These are phyloP conservation scores for Saturnispora silvae DNA, from an alignment of 805 yeast genomes.

Conservation along the genomic window DNA sequence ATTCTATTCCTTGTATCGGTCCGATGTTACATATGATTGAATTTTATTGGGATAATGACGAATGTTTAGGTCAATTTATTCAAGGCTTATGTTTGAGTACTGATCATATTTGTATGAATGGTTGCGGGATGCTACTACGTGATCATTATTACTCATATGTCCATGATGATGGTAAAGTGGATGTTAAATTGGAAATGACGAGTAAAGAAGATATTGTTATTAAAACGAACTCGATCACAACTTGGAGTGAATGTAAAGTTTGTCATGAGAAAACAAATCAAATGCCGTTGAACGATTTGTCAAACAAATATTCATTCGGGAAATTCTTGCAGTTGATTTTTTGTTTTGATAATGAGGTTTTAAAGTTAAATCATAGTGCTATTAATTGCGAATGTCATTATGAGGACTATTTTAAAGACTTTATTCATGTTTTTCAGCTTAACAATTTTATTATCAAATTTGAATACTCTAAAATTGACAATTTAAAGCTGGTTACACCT, in stretches of 20 bases:
- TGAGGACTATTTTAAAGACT: slow-evolving; percentile 76
- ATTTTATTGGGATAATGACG: slow-evolving; percentile 84
- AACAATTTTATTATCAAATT: slow-evolving; percentile 69
- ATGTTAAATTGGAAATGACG: slow-evolving; percentile 66
- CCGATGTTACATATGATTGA: slow-evolving; percentile 80
- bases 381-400: slow-evolving; percentile 42
- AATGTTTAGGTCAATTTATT: slow-evolving; percentile 78
- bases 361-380: slow-evolving; percentile 4
- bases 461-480: slow-evolving; percentile 65
- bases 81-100: slow-evolving; percentile 71
- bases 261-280: slow-evolving; percentile 73
- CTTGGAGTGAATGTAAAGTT: slow-evolving; percentile 85
- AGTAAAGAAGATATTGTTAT: slow-evolving; percentile 44
- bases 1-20: slow-evolving; percentile 87
- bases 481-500: slow-evolving; percentile 74
- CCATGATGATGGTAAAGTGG: slow-evolving; percentile 78
- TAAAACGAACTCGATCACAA: slow-evolving; percentile 55
- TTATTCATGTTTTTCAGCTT: slow-evolving; percentile 73
- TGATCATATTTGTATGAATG: slow-evolving; percentile 59
- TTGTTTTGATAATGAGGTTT: slow-evolving; percentile 32
- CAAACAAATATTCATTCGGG: slow-evolving; percentile 89
- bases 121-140: slow-evolving; percentile 58
- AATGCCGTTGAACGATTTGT: slow-evolving; percentile 69
- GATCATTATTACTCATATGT: slow-evolving; percentile 83
- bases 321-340: slow-evolving; percentile 81